Evolutionary conservation across 208 protist genomes (phyloP).

Genomic region (Leishmania tarentolae): DNA sequence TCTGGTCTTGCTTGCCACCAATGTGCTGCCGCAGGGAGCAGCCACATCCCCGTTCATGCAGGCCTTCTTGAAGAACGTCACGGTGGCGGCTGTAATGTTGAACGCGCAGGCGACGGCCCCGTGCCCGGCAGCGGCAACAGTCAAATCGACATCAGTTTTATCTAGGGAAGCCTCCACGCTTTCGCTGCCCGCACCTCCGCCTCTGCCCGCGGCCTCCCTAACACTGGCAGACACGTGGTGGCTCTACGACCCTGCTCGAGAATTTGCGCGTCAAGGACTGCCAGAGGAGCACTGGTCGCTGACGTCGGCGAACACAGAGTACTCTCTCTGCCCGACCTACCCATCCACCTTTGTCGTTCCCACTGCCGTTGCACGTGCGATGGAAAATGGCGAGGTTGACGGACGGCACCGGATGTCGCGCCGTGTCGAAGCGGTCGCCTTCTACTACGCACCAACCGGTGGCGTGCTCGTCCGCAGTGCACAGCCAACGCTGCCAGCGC

Average conservation of each 20-base stretch:
- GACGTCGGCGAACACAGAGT: slow-evolving; percentile 38
- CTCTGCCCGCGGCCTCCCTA: background rate
- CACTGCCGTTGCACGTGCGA: slow-evolving; percentile 20
- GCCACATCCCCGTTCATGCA: slow-evolving; percentile 36
- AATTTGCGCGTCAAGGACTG: slow-evolving; percentile 44
- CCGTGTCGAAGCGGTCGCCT: slow-evolving; percentile 80
- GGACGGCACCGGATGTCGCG: slow-evolving; percentile 40
- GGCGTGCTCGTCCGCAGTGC: slow-evolving; percentile 59
- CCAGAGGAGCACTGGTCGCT: slow-evolving; percentile 35
- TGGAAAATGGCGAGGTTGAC: slow-evolving; percentile 22
- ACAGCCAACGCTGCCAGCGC: slow-evolving; percentile 59
- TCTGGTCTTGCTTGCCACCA: slow-evolving; percentile 41
- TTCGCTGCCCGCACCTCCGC: background rate
- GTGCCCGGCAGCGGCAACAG: background rate
- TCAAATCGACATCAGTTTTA: background rate
- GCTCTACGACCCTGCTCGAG: slow-evolving; percentile 45
- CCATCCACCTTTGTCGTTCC: slow-evolving; percentile 55
- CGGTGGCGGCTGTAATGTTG: slow-evolving; percentile 34
- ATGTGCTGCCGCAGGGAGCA: slow-evolving; percentile 32
- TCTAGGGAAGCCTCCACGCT: background rate
- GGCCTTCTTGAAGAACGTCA: slow-evolving; percentile 45
- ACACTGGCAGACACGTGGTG: slow-evolving; percentile 44
- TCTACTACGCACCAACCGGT: slow-evolving; percentile 49
- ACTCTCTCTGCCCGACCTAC: slow-evolving; percentile 50
- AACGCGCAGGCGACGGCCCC: slow-evolving; percentile 2